These are phyloP conservation scores for Aquilaria malaccensis DNA, from an alignment of 345 rosid genomes.

Conservation along the genomic window DNA sequence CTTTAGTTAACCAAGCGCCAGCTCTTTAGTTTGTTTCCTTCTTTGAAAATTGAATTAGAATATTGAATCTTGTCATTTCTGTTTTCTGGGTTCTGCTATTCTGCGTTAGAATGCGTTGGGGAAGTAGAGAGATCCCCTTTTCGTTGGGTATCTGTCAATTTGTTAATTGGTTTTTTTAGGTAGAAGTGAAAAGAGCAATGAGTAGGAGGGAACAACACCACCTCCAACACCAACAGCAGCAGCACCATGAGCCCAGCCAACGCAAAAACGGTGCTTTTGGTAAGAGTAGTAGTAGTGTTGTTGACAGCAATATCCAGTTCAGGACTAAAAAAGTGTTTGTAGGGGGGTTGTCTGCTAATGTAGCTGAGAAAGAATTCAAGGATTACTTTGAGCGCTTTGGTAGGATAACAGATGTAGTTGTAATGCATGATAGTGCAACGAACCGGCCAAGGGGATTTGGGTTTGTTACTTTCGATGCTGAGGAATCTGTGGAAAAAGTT, in stretches of 20 bases:
- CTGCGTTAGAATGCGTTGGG: conserved; percentile 5
- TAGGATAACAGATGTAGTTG: conserved; percentile 66
- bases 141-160: background rate
- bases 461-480: conserved; percentile 65
- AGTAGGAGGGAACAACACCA: conserved; percentile 36
- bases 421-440: conserved; percentile 66
- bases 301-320: conserved; percentile 6
- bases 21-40: too few relatives aligned
- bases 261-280: conserved; percentile 18
- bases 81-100: background rate
- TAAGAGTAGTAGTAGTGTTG: conserved; percentile 17
- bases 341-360: conserved; percentile 65
- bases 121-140: background rate
- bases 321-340: conserved; percentile 72
- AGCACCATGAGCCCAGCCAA: conserved; percentile 13
- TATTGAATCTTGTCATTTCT: background rate
- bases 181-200: conserved; percentile 49
- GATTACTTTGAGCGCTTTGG: conserved; percentile 72
- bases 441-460: conserved; percentile 88
- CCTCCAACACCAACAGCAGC: conserved; percentile 23
- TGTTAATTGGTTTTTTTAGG: conserved; percentile 24
- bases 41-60: background rate
- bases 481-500: conserved; percentile 62
- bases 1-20: background rate
- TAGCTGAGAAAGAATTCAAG: conserved; percentile 63